Base-by-base conservation (phyloP, 805 yeast genomes). In the Kregervanrija fluxuum region DNA sequence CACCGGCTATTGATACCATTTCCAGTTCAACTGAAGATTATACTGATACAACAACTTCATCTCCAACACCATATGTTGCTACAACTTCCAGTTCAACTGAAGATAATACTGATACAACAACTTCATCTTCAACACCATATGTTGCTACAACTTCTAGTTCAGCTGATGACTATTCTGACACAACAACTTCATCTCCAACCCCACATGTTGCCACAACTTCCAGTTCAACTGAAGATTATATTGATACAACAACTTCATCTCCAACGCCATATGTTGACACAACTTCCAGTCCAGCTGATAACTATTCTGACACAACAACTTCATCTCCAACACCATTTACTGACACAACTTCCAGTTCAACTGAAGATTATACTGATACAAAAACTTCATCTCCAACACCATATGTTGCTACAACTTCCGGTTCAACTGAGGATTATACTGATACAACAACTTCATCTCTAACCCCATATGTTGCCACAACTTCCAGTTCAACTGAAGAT, bases 1-100 rank as follows among this genome's bases (percentile, higher is more conserved):
- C 28, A 2, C 8, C 28, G 8, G 28, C 6, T 22, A 6, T 6
- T 5, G 28, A 22, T 59, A 60, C 43, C 63, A 32, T 14, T 42
- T 47, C 15, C 38, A 12, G 12, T 35, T 45, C 34, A 48, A 30
- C 22, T 12, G 13, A 11, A 14, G 13, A 13, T 9, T 11, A 13
- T 9, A 5, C 22, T 11, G 17, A 6, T 35, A 15, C 38, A 4
- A 13, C 14, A 12, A 15, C 38, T 13, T 13, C 38, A n/a, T 14
- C 38, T 13, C n/a, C 14, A 35, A 12, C 8, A 2, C 8, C 17
- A 35, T 4, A 5, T 22, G 6, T 22, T 22, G 28, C 4, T 22
- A 22, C 28, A 6, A 22, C 28, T 6, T 22, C 28, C 5, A 22
- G 28, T 6, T 22, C 28, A 6, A 22, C 28, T 22, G 28, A 22